Evolutionary conservation across 1,284 basidiomycete species (phyloP), one percentile per base, ranked within the genome.

Genomic region (Rhodotorula sp.): DNA sequence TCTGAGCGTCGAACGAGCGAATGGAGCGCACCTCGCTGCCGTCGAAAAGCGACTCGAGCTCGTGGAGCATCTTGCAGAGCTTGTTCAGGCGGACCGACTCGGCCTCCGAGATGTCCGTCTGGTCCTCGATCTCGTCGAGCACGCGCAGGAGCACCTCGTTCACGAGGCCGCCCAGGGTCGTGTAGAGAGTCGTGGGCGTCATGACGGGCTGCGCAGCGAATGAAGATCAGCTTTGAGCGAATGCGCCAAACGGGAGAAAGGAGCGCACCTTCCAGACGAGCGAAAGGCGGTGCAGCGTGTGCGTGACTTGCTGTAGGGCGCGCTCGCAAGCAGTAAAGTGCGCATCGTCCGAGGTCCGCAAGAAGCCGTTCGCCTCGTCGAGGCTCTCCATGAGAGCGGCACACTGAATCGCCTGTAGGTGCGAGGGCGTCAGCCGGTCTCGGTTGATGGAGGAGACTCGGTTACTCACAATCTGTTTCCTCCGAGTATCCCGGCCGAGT

Each of bases 21-120:
- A 13, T 47, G 22, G n/a, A 59, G 34, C 70, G 83, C 30, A 84
- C 83, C 22, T 83, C 82, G 74, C 86, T 85, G 61, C 88, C 88
- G 40, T 87, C 83, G 76, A 97, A 97, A 13, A 94, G 79, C 2
- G 86, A 86, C 77, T 96, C 93, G 53, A 96, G 80, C 5, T 76
- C 78, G 63, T 89, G 86, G 58, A 98, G 80, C 52, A 90, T 87
- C 67, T 87, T 86, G 79, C 93, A 90, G 1, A 97, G 83, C 77
- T 90, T 87, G 74, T 89, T 89, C 46, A 99, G 81, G 56, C 87
- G 84, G 74, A 90, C 88, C 7, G 93, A 95, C 76, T 98, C 94
- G 16, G 87, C 83, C 77, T 92, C 94, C 0, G 93, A 89, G 75
- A 99, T 98, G 80, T 99, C 95, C 46, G 61, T 59, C 59, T 98